A percentile compares a stretch with the other conserved stretches of the same genome.
Conservation (phyloP, 106 monocot species). For the Triglochin maritima region DNA sequence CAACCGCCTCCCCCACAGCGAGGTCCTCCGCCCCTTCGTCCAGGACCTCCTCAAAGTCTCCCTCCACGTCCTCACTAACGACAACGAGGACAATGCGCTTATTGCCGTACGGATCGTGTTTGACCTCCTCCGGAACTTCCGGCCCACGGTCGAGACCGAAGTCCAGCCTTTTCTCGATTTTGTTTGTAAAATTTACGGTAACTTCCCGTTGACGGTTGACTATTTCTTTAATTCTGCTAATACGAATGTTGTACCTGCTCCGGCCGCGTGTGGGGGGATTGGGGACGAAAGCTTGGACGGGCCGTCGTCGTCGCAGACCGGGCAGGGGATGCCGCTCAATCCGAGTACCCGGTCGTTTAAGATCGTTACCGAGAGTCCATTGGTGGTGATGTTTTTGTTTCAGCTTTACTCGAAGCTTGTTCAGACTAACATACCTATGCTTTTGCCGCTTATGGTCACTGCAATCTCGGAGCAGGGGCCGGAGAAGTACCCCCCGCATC, state of each 20-base stretch:
- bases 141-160: slow-evolving; percentile 83
- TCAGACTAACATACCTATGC: slow-evolving; percentile 84
- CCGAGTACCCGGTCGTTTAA: slow-evolving; percentile 90
- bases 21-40: slow-evolving; percentile 97
- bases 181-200: slow-evolving; percentile 69
- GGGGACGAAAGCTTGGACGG: slow-evolving; percentile 15
- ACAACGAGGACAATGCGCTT: slow-evolving; percentile 96
- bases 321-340: slow-evolving; percentile 60
- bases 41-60: slow-evolving; percentile 94
- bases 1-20: slow-evolving; percentile 95
- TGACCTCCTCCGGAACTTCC: slow-evolving; percentile 94
- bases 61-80: slow-evolving; percentile 72
- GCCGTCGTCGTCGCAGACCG: slow-evolving; percentile 7
- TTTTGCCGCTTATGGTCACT: slow-evolving; percentile 79
- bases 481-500: slow-evolving; percentile 61
- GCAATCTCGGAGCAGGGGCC: slow-evolving; percentile 85
- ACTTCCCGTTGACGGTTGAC: slow-evolving; percentile 60
- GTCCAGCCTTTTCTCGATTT: slow-evolving; percentile 98
- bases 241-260: slow-evolving; percentile 4
- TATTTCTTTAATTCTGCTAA: slow-evolving; percentile 51
- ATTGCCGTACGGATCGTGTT: slow-evolving; percentile 89
- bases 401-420: slow-evolving; percentile 94
- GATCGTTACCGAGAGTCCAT: slow-evolving; percentile 94
- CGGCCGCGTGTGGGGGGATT: slow-evolving; percentile 4
- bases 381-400: slow-evolving; percentile 99